Conservation (phyloP, 2,329 filamentous ascomycete genomes). For the Clarireedia sp. region DNA sequence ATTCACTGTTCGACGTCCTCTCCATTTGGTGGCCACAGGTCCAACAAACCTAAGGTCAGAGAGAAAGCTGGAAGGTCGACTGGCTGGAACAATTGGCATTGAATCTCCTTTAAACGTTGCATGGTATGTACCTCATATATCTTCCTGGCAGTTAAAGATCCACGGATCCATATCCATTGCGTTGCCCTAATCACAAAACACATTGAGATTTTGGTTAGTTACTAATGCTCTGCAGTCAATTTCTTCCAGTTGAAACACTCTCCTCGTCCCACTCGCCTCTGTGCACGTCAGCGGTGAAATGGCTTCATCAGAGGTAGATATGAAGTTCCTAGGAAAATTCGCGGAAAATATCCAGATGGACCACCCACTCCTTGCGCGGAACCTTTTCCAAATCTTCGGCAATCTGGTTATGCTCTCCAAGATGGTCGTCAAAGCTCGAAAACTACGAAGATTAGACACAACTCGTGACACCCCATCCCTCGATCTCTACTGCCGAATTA, state of each 20-base stretch:
- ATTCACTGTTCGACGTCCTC: too few species aligned
- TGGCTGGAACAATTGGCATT: too few species aligned
- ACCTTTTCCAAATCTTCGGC: constrained; percentile 85
- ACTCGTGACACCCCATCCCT: constrained; percentile 72
- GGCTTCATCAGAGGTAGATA: constrained; percentile 95
- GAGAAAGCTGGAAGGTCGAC: too few species aligned
- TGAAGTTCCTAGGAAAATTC: constrained; percentile 89
- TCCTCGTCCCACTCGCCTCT: background rate
- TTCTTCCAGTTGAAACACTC: background rate
- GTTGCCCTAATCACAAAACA: too few species aligned
- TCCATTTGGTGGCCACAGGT: too few species aligned
- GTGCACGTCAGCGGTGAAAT: constrained; percentile 39
- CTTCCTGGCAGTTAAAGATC: too few species aligned
- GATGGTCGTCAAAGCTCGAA: constrained; percentile 75
- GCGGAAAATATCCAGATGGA: constrained; percentile 71
- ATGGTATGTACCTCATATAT: too few species aligned
- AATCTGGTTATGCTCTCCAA: constrained; percentile 81
- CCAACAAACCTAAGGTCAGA: too few species aligned
- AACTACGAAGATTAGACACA: constrained; percentile 72
- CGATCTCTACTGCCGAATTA: constrained; percentile 80
- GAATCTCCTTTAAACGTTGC: too few species aligned
- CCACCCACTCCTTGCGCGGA: constrained; percentile 71
- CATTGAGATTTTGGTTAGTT: background rate
- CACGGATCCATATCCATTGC: too few species aligned
- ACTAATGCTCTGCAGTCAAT: background rate